Conservation (phyloP, 768 basidiomycete genomes). For the Leccinum boreale region DNA sequence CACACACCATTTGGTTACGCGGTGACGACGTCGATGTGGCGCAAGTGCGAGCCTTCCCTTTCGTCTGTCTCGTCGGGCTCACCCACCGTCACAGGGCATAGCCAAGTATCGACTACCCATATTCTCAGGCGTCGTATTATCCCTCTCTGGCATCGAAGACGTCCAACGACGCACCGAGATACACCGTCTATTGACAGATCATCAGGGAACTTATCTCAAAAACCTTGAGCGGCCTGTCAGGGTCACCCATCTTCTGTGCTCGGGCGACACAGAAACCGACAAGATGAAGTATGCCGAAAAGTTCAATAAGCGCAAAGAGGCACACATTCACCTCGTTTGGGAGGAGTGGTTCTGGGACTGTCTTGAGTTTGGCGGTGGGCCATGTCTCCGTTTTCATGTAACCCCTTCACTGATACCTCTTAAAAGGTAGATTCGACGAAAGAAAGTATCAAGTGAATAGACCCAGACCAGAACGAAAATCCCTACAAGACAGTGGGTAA, state of each 20-base stretch:
- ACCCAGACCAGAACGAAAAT: conserved; percentile 58
- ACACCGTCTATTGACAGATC: conserved; percentile 50
- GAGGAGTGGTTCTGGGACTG: conserved; percentile 98
- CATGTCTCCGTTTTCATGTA: not conserved
- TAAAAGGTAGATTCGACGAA: conserved; percentile 62
- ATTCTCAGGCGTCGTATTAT: conserved; percentile 68
- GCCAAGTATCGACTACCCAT: conserved; percentile 61
- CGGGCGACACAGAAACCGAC: conserved; percentile 59
- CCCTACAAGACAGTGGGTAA: conserved; percentile 21
- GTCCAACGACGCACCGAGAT: conserved; percentile 59
- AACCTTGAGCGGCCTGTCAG: conserved; percentile 72
- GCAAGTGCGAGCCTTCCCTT: conserved; percentile 41
- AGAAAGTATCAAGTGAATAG: conserved; percentile 52
- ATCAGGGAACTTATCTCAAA: conserved; percentile 71
- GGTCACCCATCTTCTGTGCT: conserved; percentile 85
- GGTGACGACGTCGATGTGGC: conserved; percentile 76
- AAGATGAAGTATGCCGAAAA: conserved; percentile 80
- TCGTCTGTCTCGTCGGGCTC: not conserved
- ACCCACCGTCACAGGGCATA: conserved; percentile 45
- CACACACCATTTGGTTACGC: conserved; percentile 68
- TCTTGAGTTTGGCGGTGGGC: conserved; percentile 64
- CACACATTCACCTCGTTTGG: conserved; percentile 78
- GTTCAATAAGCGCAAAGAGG: conserved; percentile 67
- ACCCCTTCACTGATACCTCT: not conserved
- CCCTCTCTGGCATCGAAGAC: conserved; percentile 73